phyloP scores from a whole-genome alignment of 2,329 filamentous ascomycete species.

The Calonectria naviculata region DNA sequence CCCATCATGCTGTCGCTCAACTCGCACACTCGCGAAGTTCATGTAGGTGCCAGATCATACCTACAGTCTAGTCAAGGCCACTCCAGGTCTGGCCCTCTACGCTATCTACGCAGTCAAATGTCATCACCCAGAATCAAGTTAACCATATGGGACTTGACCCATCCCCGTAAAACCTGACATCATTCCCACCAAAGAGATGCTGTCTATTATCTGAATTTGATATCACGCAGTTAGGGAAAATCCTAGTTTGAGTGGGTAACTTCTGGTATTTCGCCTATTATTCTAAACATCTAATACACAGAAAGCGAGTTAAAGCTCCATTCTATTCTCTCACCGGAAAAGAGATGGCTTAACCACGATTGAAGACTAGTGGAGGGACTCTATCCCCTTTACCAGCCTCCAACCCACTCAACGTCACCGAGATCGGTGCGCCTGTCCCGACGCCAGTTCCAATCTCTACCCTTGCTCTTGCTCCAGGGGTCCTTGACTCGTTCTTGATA shows the following conservation, averaged over 20 bases:
- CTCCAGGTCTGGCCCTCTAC: too few relatives aligned
- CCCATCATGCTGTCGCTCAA: not conserved
- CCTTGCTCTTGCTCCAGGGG: constrained; percentile 67
- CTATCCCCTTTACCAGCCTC: constrained; percentile 79
- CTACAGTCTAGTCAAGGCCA: too few relatives aligned
- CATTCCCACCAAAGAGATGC: too few relatives aligned
- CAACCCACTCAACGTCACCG: constrained; percentile 93
- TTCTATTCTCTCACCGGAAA: constrained; percentile 41
- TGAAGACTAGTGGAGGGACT: constrained; percentile 57
- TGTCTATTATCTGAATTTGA: too few relatives aligned
- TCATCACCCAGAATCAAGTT: too few relatives aligned
- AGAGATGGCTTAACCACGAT: constrained; percentile 67
- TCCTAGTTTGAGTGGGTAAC: constrained; percentile 69
- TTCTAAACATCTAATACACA: constrained; percentile 68
- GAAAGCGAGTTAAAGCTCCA: constrained; percentile 69
- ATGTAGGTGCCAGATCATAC: too few relatives aligned
- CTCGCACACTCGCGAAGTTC: not conserved
- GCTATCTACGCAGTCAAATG: too few relatives aligned
- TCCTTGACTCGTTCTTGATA: constrained; percentile 61
- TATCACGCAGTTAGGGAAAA: not conserved
- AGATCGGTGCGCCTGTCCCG: constrained; percentile 74
- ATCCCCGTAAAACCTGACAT: too few relatives aligned
- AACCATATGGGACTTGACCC: too few relatives aligned
- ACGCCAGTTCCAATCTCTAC: constrained; percentile 71
- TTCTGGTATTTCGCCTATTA: constrained; percentile 69